phyloP scores from a whole-genome alignment of 192 early-diverging fungal genomes.

The Backusella parvicylindrica region DNA sequence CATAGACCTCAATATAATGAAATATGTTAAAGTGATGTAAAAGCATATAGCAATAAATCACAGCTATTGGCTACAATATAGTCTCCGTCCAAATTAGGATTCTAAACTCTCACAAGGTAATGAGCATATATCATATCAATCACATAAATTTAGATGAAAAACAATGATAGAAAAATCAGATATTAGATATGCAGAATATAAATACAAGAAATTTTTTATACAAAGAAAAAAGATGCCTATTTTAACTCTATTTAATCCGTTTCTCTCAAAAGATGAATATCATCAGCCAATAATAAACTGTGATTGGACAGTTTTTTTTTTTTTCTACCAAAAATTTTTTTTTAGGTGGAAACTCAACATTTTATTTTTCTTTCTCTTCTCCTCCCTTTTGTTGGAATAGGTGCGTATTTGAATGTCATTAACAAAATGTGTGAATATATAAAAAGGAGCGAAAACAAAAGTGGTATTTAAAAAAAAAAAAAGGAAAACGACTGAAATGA shows the following conservation, averaged over 20 bases:
- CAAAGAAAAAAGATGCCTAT: neutral
- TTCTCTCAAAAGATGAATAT: neutral
- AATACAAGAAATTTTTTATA: too few relatives aligned
- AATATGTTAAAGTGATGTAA: too few relatives aligned
- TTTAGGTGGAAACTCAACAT: neutral
- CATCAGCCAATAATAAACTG: neutral
- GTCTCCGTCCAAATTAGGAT: too few relatives aligned
- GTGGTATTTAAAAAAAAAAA: neutral
- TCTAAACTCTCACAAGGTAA: too few relatives aligned
- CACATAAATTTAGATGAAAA: too few relatives aligned
- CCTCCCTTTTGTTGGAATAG: conserved; percentile 9
- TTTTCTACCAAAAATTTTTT: neutral
- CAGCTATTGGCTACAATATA: too few relatives aligned
- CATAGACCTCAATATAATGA: too few relatives aligned
- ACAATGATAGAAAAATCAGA: too few relatives aligned
- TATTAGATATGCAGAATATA: too few relatives aligned
- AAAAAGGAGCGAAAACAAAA: neutral
- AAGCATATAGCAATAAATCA: too few relatives aligned
- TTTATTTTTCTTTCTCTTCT: conserved; percentile 4
- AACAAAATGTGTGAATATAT: neutral
- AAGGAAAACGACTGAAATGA: neutral
- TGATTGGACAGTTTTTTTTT: conserved; percentile 1
- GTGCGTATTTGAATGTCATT: neutral
- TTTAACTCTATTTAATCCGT: too few relatives aligned
- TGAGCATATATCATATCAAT: too few relatives aligned